Base-by-base conservation (phyloP, 257 asterid genomes). In the Eucommia ulmoides region DNA sequence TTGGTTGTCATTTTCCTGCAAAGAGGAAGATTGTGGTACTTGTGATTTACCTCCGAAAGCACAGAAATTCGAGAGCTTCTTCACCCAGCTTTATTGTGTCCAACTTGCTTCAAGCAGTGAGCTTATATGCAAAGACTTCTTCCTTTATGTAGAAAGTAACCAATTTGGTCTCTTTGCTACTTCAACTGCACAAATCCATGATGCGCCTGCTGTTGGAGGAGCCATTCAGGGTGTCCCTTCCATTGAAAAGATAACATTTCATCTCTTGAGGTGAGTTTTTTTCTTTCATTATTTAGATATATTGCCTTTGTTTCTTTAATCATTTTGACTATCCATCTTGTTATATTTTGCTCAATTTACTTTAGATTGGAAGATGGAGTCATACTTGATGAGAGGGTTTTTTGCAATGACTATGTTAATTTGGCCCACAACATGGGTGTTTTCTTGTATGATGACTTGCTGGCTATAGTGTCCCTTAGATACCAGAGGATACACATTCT, bases 41-140 rank as follows among this genome's bases (percentile, higher is more conserved):
- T 81, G 75, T 8, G 82, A 74, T 54, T 84, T 91, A 64, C 95
- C 99, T 53, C n/a, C 70, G 17, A 83, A 81, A 67, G 78, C 96
- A 73, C 79, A 65, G 59, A 91, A 79, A 65, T 91, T 91, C 24
- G 94, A 83, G 73, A 87, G 97, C 68, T 86, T 71, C 66, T 91
- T 91, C 66, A 79, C 87, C 20, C 94, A 83, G 53, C 55, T 83
- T 64, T 83, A 81, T 64, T 65, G 76, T 10, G 81, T 81, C 58
- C 55, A 76, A 42, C 95, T 91, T 57, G 89, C 97, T 65, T 72
- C 88, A 23, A 62, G 74, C 58, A 91, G 94, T 17, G 99, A 86
- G 69, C 83, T 91, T 58, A 81, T 86, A 62, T 83, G 93, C 92
- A 86, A 91, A 67, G 99, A 86, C 41, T 86, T 91, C 77, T 91